Percentiles rank a stretch among this genome's conserved stretches.
phyloP scores from a whole-genome alignment of 345 rosid genomes.

The Eutrema japonicum region DNA sequence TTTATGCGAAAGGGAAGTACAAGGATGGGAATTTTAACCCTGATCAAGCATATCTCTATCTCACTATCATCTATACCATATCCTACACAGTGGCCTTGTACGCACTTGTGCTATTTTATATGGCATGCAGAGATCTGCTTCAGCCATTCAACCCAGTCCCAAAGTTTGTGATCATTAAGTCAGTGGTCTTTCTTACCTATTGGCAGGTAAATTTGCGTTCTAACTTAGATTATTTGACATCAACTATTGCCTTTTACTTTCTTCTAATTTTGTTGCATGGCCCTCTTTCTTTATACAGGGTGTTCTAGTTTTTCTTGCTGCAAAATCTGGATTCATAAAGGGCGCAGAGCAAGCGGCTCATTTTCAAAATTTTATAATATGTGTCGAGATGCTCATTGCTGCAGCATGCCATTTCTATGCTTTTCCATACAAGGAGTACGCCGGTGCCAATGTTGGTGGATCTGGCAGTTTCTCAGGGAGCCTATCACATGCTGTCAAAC shows the following conservation, averaged over 20 bases:
- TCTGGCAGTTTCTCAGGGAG: conserved; percentile 76
- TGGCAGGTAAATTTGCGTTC: conserved; percentile 79
- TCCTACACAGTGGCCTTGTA: conserved; percentile 96
- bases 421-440: conserved; percentile 97
- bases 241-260: background rate
- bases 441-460: conserved; percentile 91
- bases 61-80: conserved; percentile 90
- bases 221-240: background rate
- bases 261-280: background rate
- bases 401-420: conserved; percentile 94
- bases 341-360: conserved; percentile 81
- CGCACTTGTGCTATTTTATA: conserved; percentile 85
- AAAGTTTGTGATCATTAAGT: conserved; percentile 90
- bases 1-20: conserved; percentile 93
- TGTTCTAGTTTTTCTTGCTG: conserved; percentile 96
- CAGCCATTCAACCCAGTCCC: conserved; percentile 99
- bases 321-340: conserved; percentile 83
- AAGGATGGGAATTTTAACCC: conserved; percentile 97
- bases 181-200: conserved; percentile 94
- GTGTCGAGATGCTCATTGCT: conserved; percentile 98
- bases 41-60: conserved; percentile 85
- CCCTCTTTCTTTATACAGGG: conserved; percentile 58
- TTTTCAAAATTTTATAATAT: conserved; percentile 84
- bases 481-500: conserved; percentile 88
- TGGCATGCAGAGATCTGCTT: conserved; percentile 98